Evolutionary conservation across 179 eudicot genomes (phyloP).

Genomic region (Silene vulgaris): DNA sequence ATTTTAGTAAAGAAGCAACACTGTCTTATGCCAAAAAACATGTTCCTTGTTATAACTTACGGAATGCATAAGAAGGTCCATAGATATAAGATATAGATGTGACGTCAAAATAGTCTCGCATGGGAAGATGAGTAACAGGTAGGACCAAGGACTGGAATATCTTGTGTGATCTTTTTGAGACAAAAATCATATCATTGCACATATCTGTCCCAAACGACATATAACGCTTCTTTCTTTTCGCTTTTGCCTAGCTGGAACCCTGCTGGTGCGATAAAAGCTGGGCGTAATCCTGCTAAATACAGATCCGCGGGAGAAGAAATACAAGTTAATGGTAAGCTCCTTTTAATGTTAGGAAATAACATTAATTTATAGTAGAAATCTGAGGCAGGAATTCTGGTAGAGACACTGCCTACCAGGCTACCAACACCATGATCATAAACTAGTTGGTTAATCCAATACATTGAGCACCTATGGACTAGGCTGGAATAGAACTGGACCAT

Average conservation of each 20-base stretch:
- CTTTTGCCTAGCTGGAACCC: conserved; percentile 78
- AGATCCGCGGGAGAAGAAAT: conserved; percentile 55
- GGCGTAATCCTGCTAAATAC: conserved; percentile 89
- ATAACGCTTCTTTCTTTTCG: not conserved
- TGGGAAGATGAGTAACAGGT: too few relatives aligned
- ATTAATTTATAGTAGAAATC: not conserved
- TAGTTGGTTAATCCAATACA: not conserved
- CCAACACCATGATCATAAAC: not conserved
- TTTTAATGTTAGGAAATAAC: not conserved
- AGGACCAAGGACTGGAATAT: too few relatives aligned
- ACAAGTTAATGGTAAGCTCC: conserved; percentile 65
- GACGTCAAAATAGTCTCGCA: too few relatives aligned
- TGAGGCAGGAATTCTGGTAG: not conserved
- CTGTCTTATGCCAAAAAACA: not conserved
- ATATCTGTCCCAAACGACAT: not conserved
- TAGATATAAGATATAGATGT: too few relatives aligned
- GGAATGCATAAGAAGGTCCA: not conserved
- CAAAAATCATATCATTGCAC: too few relatives aligned
- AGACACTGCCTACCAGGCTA: not conserved
- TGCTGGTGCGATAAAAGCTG: conserved; percentile 89
- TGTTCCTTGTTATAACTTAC: not conserved
- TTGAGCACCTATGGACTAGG: not conserved
- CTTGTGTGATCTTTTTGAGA: too few relatives aligned
- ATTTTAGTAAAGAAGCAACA: not conserved
- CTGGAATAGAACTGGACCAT: not conserved